Conservation (phyloP, 805 yeast genomes). For the Zygoascus ofunaensis region DNA sequence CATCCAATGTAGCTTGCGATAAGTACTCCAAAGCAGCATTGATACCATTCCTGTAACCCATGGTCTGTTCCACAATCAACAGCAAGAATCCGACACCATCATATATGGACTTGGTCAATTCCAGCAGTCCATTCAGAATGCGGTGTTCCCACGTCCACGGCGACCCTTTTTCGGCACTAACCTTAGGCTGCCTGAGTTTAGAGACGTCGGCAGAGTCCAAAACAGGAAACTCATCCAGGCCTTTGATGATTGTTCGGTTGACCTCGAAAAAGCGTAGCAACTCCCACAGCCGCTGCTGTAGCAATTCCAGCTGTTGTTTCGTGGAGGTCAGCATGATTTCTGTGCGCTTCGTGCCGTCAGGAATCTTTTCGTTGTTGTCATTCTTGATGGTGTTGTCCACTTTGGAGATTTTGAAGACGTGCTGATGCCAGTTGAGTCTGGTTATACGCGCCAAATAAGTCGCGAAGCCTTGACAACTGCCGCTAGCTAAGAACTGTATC, state of each 20-base stretch:
- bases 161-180: slow-evolving; percentile 20
- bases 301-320: slow-evolving; percentile 18
- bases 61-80: slow-evolving; percentile 63
- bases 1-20: slow-evolving; percentile 56
- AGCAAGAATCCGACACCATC: slow-evolving; percentile 86
- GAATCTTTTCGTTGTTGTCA: neutral
- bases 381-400: slow-evolving; percentile 6
- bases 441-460: slow-evolving; percentile 69
- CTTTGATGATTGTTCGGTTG: slow-evolving; percentile 39
- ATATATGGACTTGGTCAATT: slow-evolving; percentile 66
- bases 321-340: slow-evolving; percentile 16
- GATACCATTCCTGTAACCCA: slow-evolving; percentile 36
- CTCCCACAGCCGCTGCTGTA: slow-evolving; percentile 27
- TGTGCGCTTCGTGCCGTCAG: slow-evolving; percentile 12
- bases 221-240: slow-evolving; percentile 27
- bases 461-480: slow-evolving; percentile 82
- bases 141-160: slow-evolving; percentile 50
- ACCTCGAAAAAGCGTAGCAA: slow-evolving; percentile 32
- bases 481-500: slow-evolving; percentile 65
- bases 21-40: slow-evolving; percentile 63
- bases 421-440: slow-evolving; percentile 67
- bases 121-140: slow-evolving; percentile 69
- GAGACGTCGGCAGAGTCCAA: slow-evolving; percentile 1
- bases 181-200: too few species aligned
- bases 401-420: slow-evolving; percentile 41